Evolutionary conservation across 768 basidiomycete genomes (phyloP).

Genomic region (Mycena polygramma): DNA sequence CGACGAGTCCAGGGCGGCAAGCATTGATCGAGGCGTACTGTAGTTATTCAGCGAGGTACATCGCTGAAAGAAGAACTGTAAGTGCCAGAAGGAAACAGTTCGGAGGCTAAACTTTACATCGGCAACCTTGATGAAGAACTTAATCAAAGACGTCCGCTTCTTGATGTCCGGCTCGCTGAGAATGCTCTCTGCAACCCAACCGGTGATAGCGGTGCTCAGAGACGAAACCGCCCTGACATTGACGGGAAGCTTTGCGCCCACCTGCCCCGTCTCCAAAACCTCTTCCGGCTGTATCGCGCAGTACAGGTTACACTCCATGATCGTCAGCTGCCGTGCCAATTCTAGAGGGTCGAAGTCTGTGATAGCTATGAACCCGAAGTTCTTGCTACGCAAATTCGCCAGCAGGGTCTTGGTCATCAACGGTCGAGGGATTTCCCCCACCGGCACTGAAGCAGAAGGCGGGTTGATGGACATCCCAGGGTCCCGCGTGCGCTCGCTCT

Average conservation of each 20-base stretch:
- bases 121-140: slow-evolving; percentile 94
- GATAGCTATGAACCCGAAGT: slow-evolving; percentile 72
- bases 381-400: slow-evolving; percentile 73
- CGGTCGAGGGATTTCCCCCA: slow-evolving; percentile 86
- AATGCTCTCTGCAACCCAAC: slow-evolving; percentile 96
- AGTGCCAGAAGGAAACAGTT: slow-evolving; percentile 16
- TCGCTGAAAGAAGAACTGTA: slow-evolving; percentile 65
- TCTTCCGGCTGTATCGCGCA: slow-evolving; percentile 90
- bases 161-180: slow-evolving; percentile 91
- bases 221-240: slow-evolving; percentile 89
- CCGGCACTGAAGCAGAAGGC: slow-evolving; percentile 53
- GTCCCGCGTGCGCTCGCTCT: slow-evolving; percentile 76
- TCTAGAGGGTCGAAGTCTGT: slow-evolving; percentile 96
- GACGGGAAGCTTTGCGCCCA: slow-evolving; percentile 69
- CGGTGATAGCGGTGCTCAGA: slow-evolving; percentile 92
- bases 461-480: slow-evolving; percentile 83
- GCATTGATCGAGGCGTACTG: slow-evolving; percentile 91
- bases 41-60: slow-evolving; percentile 89
- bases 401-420: slow-evolving; percentile 86
- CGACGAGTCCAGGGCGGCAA: slow-evolving; percentile 95
- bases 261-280: slow-evolving; percentile 85
- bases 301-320: slow-evolving; percentile 93
- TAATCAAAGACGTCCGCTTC: slow-evolving; percentile 81
- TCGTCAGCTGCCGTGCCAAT: slow-evolving; percentile 92
- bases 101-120: slow-evolving; percentile 69